Base-by-base conservation (phyloP, 768 basidiomycete species). In the Neoboletus subvelutipes region DNA sequence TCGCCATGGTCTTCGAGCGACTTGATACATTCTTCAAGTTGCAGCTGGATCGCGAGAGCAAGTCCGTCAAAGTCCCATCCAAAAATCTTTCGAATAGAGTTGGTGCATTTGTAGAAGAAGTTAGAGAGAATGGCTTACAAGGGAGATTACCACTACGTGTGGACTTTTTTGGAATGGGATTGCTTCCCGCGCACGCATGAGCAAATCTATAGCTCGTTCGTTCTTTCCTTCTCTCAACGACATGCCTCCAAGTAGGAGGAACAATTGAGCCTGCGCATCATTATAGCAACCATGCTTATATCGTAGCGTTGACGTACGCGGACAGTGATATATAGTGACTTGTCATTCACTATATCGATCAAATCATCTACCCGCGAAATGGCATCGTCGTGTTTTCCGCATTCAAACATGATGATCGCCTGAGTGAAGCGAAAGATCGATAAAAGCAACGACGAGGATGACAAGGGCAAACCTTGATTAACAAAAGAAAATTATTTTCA, bases 41-140 rank as follows among this genome's bases (percentile, higher is more conserved):
- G 45, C 7, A 33, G 3, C 10, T 46, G 40, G 24, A 57, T 43
- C 2, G 37, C 42, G 9, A n/a, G 2, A 3, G 24, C 11, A 12
- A 56, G 58, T 15, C 37, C n/a, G 1, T 64, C 58, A 45, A 64
- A 56, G n/a, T 52, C n/a, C 63, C 63, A 64, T 0, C 54, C 63
- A 29, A 60, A 61, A 3, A 61, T 45, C 51, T 61, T 47, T 24
- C 5, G 15, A 50, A 17, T 1, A 24, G 7, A 6, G 12, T 55
- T 40, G 12, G 12, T 52, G 5, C 20, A 29, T 4, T 6, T 11
- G 9, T 9, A 1, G 11, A 18, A 1, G 11, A 7, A 3, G 5
- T 7, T 1, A 5, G 12, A 31, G 2, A 2, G 15, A n/a, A n/a
- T 24, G 13, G 0, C 60, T 52, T 24, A 61, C 60, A 3, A 65